These are phyloP conservation scores for Pichia sp. DNA, from an alignment of 1,139 yeast species.

Conservation along the genomic window DNA sequence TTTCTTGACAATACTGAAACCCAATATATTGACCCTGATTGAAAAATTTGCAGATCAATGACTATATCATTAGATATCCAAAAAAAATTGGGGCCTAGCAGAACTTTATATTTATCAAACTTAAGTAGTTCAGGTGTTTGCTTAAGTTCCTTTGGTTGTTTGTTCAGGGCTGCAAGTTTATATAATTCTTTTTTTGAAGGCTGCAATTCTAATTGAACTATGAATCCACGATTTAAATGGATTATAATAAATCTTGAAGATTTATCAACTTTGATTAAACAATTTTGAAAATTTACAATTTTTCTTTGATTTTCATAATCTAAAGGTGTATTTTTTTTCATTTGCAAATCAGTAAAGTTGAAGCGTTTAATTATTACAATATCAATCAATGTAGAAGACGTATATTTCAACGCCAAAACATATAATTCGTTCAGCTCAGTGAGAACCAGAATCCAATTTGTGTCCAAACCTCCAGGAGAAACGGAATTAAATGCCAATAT, in stretches of 20 bases:
- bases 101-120: conserved; percentile 2
- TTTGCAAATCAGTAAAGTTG: not conserved
- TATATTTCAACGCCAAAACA: not conserved
- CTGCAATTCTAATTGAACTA: conserved; percentile 4
- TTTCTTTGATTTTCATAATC: not conserved
- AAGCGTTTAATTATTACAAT: conserved; percentile 1
- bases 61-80: not conserved
- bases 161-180: not conserved
- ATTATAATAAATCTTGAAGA: conserved; percentile 1
- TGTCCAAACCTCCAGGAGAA: conserved; percentile 1
- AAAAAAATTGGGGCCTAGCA: conserved; percentile 1
- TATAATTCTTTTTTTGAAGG: conserved; percentile 8
- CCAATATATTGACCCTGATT: conserved; percentile 1
- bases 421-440: conserved; percentile 9
- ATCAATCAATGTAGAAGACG: not conserved
- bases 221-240: conserved; percentile 3
- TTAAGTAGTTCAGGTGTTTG: not conserved
- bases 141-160: not conserved
- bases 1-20: not conserved
- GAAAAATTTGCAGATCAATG: not conserved
- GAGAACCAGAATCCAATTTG: conserved; percentile 7
- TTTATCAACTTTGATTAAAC: conserved; percentile 6
- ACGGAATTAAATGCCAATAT: conserved; percentile 6
- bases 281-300: not conserved
- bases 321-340: not conserved